Evolutionary conservation across 2,329 filamentous ascomycete genomes (phyloP).

Genomic region (Aspergillus sp.): DNA sequence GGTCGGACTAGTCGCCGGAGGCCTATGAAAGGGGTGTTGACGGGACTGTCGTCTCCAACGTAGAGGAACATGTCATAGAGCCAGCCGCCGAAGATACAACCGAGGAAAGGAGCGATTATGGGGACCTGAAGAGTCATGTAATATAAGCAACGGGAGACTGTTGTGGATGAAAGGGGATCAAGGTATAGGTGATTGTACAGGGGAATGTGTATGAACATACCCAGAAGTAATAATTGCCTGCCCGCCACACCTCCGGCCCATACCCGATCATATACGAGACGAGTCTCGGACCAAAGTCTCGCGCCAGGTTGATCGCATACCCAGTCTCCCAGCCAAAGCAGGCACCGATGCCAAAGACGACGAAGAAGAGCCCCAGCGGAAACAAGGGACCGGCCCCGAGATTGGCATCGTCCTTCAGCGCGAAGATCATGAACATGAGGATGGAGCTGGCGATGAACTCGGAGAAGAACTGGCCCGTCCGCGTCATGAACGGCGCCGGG

Average conservation of each 20-base stretch:
- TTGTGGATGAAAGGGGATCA: too few species aligned
- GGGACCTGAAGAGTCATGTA: slow-evolving; percentile 55
- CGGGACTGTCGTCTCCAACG: slow-evolving; percentile 63
- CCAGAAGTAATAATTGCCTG: slow-evolving; percentile 72
- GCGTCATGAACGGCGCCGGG: slow-evolving; percentile 61
- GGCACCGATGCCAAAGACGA: slow-evolving; percentile 71
- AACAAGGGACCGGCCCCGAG: slow-evolving; percentile 57
- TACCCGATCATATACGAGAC: slow-evolving; percentile 69
- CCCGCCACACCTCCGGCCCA: slow-evolving; percentile 64
- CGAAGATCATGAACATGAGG: slow-evolving; percentile 71
- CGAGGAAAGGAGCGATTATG: slow-evolving; percentile 69
- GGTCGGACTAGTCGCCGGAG: slow-evolving; percentile 53
- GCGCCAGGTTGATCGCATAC: slow-evolving; percentile 71
- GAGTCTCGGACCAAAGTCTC: slow-evolving; percentile 69
- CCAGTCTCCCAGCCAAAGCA: slow-evolving; percentile 76
- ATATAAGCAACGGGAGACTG: neutral
- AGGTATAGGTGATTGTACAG: too few species aligned
- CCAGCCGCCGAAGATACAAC: slow-evolving; percentile 63
- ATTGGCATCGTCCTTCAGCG: slow-evolving; percentile 54
- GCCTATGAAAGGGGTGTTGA: slow-evolving; percentile 67
- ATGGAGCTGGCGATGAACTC: slow-evolving; percentile 68
- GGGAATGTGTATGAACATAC: slow-evolving; percentile 34
- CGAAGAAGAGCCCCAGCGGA: slow-evolving; percentile 66
- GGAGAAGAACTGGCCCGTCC: slow-evolving; percentile 67
- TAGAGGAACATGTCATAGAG: slow-evolving; percentile 69